Percentiles rank a stretch among this genome's conserved stretches.
These are phyloP conservation scores for Pythium angustatum DNA, from an alignment of 352 stramenopile species.

Conservation along the genomic window DNA sequence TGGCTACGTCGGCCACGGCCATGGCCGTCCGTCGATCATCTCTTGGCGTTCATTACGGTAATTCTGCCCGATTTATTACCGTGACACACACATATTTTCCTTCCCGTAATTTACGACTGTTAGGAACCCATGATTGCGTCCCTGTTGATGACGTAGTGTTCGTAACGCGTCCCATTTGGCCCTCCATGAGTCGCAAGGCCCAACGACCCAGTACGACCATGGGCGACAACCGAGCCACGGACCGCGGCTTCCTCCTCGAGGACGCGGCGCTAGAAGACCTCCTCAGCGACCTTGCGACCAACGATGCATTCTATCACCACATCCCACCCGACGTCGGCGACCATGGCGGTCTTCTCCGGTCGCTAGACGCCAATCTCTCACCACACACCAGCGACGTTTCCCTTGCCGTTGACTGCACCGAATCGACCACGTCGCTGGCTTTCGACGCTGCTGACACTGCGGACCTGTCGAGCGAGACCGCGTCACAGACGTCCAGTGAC, in stretches of 20 bases:
- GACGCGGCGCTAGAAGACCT: constrained; percentile 11
- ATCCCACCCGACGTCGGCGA: background rate
- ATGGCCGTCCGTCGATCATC: too few relatives aligned
- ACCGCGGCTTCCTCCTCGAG: constrained; percentile 8
- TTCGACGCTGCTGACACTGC: too few relatives aligned
- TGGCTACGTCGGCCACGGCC: too few relatives aligned
- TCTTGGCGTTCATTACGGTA: too few relatives aligned
- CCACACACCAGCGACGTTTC: background rate
- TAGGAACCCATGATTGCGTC: too few relatives aligned
- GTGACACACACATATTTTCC: too few relatives aligned
- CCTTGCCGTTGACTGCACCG: background rate
- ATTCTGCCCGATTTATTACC: too few relatives aligned
- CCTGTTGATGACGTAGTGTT: too few relatives aligned
- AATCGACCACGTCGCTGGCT: background rate
- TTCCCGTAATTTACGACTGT: too few relatives aligned
- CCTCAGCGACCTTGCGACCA: constrained; percentile 5
- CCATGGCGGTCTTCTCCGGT: background rate
- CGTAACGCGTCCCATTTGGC: too few relatives aligned
- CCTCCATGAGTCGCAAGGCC: background rate
- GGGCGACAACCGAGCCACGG: background rate
- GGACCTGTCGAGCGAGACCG: constrained; percentile 9
- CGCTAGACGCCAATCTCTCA: background rate
- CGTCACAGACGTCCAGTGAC: constrained; percentile 9
- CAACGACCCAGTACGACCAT: background rate
- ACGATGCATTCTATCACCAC: background rate